These are phyloP conservation scores for Echium plantagineum DNA, from an alignment of 257 asterid species.

Conservation along the genomic window DNA sequence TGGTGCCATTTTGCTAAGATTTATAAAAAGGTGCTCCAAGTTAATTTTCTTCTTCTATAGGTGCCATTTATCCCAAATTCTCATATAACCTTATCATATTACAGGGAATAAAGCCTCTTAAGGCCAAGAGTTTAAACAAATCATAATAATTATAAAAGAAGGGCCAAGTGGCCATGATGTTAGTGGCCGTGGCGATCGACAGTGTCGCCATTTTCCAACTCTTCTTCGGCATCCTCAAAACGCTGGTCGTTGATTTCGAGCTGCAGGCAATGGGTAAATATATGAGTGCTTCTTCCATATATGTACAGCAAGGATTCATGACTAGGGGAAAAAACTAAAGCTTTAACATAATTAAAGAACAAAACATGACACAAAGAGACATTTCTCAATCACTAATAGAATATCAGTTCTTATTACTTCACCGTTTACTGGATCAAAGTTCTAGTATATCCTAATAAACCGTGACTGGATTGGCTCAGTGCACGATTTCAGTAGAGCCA, in stretches of 20 bases:
- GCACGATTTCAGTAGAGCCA: not conserved
- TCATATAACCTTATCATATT: no score
- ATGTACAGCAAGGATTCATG: not conserved
- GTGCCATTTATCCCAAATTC: no score
- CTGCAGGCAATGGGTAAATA: conserved; percentile 27
- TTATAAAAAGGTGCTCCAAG: no score
- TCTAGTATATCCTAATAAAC: not conserved
- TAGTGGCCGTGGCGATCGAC: conserved; percentile 12
- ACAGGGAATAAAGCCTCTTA: no score
- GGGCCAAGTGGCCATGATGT: no score
- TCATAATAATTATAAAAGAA: no score
- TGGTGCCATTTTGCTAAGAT: no score
- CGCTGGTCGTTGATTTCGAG: conserved; percentile 78
- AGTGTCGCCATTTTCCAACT: conserved; percentile 46
- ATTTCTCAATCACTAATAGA: not conserved
- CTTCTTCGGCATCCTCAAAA: conserved; percentile 93
- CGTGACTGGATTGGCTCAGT: not conserved
- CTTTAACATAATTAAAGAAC: no score
- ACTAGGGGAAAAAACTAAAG: no score
- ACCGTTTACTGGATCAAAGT: not conserved
- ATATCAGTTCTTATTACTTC: not conserved
- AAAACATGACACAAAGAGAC: no score
- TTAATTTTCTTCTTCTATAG: no score
- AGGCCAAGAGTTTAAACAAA: no score
- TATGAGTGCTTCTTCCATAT: conserved; percentile 2